Evolutionary conservation across 2,329 filamentous ascomycete species (phyloP).

Genomic region (Lomentospora prolificans): DNA sequence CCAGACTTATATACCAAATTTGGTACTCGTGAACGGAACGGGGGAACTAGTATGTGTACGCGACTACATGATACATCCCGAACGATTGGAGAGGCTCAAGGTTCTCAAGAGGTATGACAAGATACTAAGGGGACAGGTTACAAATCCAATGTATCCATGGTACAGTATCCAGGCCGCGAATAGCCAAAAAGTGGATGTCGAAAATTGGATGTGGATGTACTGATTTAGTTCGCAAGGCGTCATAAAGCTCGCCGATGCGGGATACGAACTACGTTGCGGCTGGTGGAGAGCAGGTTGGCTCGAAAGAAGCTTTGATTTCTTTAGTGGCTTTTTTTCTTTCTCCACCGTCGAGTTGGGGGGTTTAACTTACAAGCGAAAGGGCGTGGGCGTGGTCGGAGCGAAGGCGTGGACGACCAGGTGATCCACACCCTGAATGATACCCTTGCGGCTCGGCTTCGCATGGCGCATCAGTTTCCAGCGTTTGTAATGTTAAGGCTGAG

Average conservation of each 20-base stretch:
- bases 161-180: not conserved
- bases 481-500: not conserved
- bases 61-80: not conserved
- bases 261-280: not conserved
- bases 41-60: not conserved
- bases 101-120: not conserved
- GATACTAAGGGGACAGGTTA: not conserved
- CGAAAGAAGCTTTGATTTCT: not conserved
- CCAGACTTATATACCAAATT: not conserved
- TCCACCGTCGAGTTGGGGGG: not conserved
- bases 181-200: too few species aligned
- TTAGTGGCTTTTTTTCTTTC: not conserved
- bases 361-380: not conserved
- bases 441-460: not conserved
- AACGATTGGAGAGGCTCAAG: not conserved
- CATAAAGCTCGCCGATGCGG: not conserved
- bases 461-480: too few species aligned
- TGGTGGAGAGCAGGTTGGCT: too few species aligned
- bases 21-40: not conserved
- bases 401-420: too few species aligned
- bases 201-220: not conserved
- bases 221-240: not conserved
- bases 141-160: not conserved
- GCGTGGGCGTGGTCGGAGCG: too few species aligned
- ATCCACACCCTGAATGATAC: not conserved